Percentiles rank a stretch among this genome's conserved stretches.
These are phyloP conservation scores for Dentiscutata heterogama DNA, from an alignment of 371 early-diverging fungal genomes.

Conservation along the genomic window DNA sequence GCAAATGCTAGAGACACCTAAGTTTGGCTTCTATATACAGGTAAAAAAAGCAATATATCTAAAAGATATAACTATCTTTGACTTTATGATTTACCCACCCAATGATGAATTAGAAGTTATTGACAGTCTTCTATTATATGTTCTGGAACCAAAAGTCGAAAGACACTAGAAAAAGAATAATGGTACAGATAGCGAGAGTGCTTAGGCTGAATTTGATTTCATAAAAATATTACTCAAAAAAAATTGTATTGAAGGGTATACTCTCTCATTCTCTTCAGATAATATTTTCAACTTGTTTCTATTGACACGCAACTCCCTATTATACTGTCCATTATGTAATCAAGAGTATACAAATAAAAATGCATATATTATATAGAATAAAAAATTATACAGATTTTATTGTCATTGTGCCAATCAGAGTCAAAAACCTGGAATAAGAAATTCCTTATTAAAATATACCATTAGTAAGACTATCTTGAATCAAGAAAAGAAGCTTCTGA, in stretches of 20 bases:
- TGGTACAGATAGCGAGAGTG: no score
- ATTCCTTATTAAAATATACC: constrained; percentile 3
- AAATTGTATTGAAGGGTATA: neutral
- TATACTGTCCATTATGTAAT: constrained; percentile 9
- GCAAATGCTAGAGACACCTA: neutral
- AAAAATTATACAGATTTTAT: neutral
- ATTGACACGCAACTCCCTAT: neutral
- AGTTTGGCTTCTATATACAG: no score
- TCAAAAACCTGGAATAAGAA: neutral
- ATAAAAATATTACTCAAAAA: constrained; percentile 1
- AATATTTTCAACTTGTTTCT: neutral
- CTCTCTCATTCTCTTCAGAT: neutral
- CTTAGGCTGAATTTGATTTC: neutral
- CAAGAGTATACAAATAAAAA: neutral
- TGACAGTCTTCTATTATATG: neutral
- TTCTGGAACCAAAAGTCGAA: neutral
- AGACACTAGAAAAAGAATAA: no score
- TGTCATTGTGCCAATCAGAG: neutral
- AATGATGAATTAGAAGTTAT: neutral
- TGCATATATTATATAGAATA: constrained; percentile 8
- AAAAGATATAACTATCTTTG: constrained; percentile 1
- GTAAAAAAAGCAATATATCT: neutral
- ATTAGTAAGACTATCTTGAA: constrained; percentile 3
- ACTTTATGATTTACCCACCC: neutral
- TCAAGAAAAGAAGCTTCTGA: constrained; percentile 24